Evolutionary conservation across 257 asterid genomes (phyloP), one percentile per base, ranked within the genome.

Genomic region (Solanum okadae): DNA sequence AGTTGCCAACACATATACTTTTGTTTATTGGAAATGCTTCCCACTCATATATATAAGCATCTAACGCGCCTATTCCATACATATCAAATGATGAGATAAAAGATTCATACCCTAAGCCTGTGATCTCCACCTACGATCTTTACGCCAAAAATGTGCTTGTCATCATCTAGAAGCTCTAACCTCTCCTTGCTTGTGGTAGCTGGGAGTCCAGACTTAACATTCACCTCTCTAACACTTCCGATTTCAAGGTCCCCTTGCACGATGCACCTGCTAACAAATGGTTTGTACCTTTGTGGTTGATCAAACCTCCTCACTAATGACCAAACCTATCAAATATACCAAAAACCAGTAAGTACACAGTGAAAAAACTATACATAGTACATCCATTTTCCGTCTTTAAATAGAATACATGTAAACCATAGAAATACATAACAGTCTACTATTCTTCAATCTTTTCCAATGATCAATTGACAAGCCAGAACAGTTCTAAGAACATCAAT

Each of bases 81-180:
- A 46, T 52, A 11, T 68, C 87, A 37, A 37, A 37, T 15, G 85
- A 67, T 8, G 73, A n/a, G 67, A 13, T 38, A 85, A 56, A 86
- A 67, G 27, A 42, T 73, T 70, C 34, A 65, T 90, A 95, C 98
- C 98, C 92, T 93, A 79, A 95, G 95, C 91, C 98, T 94, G 90
- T 96, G 99, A 96, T 96, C 98, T 34, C 99, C 98, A 14, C 98
- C 99, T 70, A 96, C 98, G 90, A 94, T 96, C 92, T 95, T 90
- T 93, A 96, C 91, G 42, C 98, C 92, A 68, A 96, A 92, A 86
- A 96, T 91, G 89, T 92, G 98, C 40, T 96, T 95, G 73, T 95
- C 94, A n/a, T 95, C 98, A 70, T 96, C 98, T 88, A 96, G 92
- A 61, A 91, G 90, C 92, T 96, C 99, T 90, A 96, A 89, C 67